These are phyloP conservation scores for Cryptosporidium sp. DNA, from an alignment of 169 alveolate species.

Conservation along the genomic window DNA sequence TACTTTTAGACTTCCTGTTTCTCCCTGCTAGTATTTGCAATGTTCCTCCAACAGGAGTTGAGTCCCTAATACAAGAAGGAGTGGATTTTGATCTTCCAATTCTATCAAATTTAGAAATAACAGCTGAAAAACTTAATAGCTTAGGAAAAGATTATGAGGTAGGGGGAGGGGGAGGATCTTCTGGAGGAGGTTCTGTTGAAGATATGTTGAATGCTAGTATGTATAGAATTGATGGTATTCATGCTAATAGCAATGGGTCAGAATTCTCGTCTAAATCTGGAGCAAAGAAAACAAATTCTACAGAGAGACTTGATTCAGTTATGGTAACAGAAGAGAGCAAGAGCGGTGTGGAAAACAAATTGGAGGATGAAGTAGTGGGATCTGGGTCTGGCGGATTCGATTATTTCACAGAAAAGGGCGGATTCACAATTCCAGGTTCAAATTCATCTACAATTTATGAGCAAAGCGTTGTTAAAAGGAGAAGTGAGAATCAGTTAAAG, in stretches of 20 bases:
- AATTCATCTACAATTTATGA: slow-evolving; percentile 3
- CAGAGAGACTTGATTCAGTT: background rate
- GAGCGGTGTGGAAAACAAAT: background rate
- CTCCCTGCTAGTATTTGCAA: slow-evolving; percentile 66
- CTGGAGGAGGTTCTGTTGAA: background rate
- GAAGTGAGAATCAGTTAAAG: slow-evolving; percentile 44
- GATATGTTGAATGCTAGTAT: background rate
- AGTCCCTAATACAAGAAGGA: slow-evolving; percentile 47
- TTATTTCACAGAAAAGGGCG: background rate
- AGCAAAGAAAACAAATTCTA: background rate
- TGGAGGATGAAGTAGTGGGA: background rate
- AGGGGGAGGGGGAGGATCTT: background rate
- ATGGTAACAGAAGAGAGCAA: background rate
- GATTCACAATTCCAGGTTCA: background rate
- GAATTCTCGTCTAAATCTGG: background rate
- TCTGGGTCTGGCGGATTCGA: background rate
- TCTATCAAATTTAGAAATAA: background rate
- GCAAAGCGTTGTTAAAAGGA: background rate
- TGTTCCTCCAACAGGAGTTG: slow-evolving; percentile 75
- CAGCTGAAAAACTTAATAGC: background rate
- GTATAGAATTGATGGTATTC: background rate
- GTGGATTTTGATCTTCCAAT: slow-evolving; percentile 48
- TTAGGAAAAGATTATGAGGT: background rate
- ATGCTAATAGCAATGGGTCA: background rate
- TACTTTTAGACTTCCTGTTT: slow-evolving; percentile 45